These are phyloP conservation scores for Saccharomyces hybrid DNA, from an alignment of 1,139 yeast species.

Conservation along the genomic window DNA sequence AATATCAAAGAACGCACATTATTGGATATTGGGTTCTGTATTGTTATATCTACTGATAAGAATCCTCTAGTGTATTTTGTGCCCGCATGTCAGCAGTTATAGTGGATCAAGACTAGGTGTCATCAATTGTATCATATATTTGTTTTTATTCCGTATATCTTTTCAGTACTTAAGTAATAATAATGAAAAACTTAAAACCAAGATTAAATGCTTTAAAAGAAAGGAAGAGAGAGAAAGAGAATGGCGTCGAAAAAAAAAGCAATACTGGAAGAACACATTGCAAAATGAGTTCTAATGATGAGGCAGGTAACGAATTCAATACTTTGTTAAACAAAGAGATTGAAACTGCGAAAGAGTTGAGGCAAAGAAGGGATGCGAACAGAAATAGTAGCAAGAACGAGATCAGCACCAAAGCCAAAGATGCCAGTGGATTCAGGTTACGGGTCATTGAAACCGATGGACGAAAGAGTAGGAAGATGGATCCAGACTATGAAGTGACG, in stretches of 20 bases:
- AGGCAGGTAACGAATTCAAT: not conserved
- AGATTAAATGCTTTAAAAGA: too few species aligned
- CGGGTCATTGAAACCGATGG: constrained; percentile 23
- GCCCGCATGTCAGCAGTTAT: not conserved
- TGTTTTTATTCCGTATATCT: not conserved
- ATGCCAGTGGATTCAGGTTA: constrained; percentile 26
- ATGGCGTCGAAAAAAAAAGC: not conserved
- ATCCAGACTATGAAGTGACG: constrained; percentile 29
- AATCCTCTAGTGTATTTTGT: not conserved
- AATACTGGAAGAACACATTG: not conserved
- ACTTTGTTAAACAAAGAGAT: not conserved
- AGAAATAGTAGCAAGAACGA: constrained; percentile 13
- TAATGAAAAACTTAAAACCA: not conserved
- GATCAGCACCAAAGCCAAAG: constrained; percentile 20
- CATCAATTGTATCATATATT: not conserved
- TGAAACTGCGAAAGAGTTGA: constrained; percentile 5
- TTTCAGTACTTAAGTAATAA: not conserved
- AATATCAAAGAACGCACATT: constrained; percentile 8
- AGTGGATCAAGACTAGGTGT: not conserved
- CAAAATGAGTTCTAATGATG: not conserved
- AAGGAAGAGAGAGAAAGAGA: too few species aligned
- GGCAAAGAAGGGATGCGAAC: constrained; percentile 8
- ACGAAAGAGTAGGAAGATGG: constrained; percentile 23
- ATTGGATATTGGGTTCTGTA: constrained; percentile 6
- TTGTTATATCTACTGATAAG: not conserved